phyloP scores from a whole-genome alignment of 306 rosid genomes.

The Acacia crassicarpa region DNA sequence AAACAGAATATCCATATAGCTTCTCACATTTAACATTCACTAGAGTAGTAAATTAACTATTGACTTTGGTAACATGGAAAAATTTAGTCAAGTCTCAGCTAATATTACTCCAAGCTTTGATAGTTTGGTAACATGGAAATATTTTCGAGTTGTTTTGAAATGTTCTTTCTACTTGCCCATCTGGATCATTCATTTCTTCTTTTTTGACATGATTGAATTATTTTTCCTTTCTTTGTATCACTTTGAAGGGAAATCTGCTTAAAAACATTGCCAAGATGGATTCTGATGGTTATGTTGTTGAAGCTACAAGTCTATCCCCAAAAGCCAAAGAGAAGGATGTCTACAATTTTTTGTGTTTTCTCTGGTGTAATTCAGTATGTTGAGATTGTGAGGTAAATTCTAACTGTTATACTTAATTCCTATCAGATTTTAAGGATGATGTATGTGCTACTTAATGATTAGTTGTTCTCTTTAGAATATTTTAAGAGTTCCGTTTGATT shows the following conservation, averaged over 20 bases:
- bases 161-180: neutral
- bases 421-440: too few species aligned
- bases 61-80: neutral
- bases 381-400: too few species aligned
- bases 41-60: neutral
- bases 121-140: too few species aligned
- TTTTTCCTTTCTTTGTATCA: neutral
- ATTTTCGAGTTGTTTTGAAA: too few species aligned
- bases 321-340: slow-evolving; percentile 63
- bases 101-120: neutral
- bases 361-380: too few species aligned
- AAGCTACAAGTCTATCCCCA: slow-evolving; percentile 62
- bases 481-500: too few species aligned
- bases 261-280: slow-evolving; percentile 30
- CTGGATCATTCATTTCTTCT: neutral
- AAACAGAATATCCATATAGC: neutral
- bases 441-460: too few species aligned
- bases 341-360: too few species aligned
- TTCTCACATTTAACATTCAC: slow-evolving; percentile 8
- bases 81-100: neutral
- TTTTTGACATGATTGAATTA: slow-evolving; percentile 19
- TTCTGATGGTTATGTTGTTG: slow-evolving; percentile 54
- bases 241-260: neutral
- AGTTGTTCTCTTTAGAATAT: too few species aligned
- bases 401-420: too few species aligned